These are phyloP conservation scores for Rhizoctonia solani DNA, from an alignment of 1,284 basidiomycete genomes.

Conservation along the genomic window DNA sequence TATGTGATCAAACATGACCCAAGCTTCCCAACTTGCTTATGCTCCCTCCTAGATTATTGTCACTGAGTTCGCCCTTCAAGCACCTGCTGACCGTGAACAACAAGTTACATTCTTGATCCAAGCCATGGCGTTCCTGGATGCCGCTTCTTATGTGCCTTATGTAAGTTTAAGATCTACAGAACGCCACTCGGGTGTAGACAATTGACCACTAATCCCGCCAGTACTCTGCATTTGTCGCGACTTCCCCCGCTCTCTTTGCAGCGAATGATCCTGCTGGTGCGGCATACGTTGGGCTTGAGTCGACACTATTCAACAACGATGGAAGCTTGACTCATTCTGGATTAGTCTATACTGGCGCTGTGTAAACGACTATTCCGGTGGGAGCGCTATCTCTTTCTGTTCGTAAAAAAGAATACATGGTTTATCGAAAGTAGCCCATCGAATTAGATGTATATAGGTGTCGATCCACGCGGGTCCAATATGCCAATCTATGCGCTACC, in stretches of 20 bases:
- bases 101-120: constrained; percentile 19
- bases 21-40: not conserved
- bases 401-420: not conserved
- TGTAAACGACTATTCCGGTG: not conserved
- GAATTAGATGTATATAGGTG: no score
- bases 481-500: no score
- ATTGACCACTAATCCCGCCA: not conserved
- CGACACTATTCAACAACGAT: constrained; percentile 28
- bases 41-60: constrained; percentile 14
- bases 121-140: constrained; percentile 26
- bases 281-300: constrained; percentile 15
- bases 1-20: not conserved
- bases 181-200: not conserved
- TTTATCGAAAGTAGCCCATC: no score
- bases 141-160: constrained; percentile 14
- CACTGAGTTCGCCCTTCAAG: constrained; percentile 34
- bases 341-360: not conserved
- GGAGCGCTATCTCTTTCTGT: not conserved
- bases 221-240: constrained; percentile 32
- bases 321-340: constrained; percentile 14
- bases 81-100: constrained; percentile 13
- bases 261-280: constrained; percentile 7
- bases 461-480: no score
- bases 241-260: constrained; percentile 14
- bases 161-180: not conserved